These are phyloP conservation scores for Coprinellus micaceus DNA, from an alignment of 768 basidiomycete genomes.

Conservation along the genomic window DNA sequence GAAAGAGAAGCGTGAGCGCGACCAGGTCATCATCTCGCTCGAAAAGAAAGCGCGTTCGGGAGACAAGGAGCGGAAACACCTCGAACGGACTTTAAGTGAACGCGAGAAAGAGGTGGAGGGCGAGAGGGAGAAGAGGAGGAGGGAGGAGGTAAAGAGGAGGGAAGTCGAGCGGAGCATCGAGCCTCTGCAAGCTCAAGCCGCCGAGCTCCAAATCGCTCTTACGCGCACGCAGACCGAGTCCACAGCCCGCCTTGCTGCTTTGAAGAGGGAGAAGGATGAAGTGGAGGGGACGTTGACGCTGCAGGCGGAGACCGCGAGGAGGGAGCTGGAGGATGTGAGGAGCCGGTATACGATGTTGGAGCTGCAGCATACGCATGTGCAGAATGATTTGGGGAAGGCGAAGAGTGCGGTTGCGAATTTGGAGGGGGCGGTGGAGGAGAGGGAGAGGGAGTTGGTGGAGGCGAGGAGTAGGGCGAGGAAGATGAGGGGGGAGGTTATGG, in stretches of 20 bases:
- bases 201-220: no score
- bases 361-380: not conserved
- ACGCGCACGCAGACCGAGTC: no score
- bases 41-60: not conserved
- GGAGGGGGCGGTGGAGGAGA: no score
- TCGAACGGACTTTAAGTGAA: not conserved
- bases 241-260: no score
- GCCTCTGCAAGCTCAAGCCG: no score
- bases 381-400: not conserved
- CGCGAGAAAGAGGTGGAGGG: not conserved
- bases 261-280: not conserved
- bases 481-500: not conserved
- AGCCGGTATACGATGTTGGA: not conserved
- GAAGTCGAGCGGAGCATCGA: no score
- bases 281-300: not conserved
- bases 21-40: not conserved
- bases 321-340: not conserved
- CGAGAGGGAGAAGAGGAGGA: not conserved
- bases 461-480: not conserved
- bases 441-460: not conserved
- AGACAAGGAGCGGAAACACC: not conserved
- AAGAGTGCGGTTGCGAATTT: not conserved
- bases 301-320: not conserved
- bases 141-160: no score
- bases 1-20: not conserved